Conservation (phyloP, 2,329 filamentous ascomycete genomes). For the Xylaria sp. region DNA sequence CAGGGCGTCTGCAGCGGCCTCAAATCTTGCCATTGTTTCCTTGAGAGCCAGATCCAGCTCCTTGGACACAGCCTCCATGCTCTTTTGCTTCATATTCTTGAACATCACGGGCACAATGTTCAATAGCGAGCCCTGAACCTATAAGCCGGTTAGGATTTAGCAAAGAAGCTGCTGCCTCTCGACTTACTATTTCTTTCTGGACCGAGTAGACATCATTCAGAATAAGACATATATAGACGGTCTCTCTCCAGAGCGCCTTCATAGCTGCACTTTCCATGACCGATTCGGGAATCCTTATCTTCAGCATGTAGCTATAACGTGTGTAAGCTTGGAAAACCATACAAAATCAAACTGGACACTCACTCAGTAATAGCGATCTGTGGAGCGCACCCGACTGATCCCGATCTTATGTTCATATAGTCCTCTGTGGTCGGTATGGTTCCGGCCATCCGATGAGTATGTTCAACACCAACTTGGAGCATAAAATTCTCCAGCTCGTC, state of each 20-base stretch:
- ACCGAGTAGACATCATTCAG: constrained; percentile 47
- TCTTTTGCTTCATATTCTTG: constrained; percentile 40
- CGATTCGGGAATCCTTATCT: constrained; percentile 43
- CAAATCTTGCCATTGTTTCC: constrained; percentile 41
- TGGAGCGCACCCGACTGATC: constrained; percentile 47
- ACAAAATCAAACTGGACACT: constrained; percentile 7
- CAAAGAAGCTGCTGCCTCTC: background rate
- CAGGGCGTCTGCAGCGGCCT: constrained; percentile 39
- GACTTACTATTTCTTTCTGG: constrained; percentile 48
- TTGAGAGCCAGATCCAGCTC: constrained; percentile 37
- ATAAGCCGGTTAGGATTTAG: background rate
- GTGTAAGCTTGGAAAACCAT: constrained; percentile 18
- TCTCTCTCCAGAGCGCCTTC: constrained; percentile 46
- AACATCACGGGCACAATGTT: constrained; percentile 46
- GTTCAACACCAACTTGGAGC: constrained; percentile 46
- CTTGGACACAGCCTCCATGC: constrained; percentile 38
- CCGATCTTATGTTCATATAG: constrained; percentile 46
- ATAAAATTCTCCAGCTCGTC: constrained; percentile 48
- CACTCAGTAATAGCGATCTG: constrained; percentile 49
- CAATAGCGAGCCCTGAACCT: constrained; percentile 45
- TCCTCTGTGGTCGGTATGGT: constrained; percentile 44
- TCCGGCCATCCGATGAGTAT: constrained; percentile 45
- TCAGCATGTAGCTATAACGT: constrained; percentile 44
- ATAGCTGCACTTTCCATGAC: constrained; percentile 45
- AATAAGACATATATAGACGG: constrained; percentile 45